Evolutionary conservation across 1,284 basidiomycete species (phyloP).

Genomic region (Ganoderma lingzhi): DNA sequence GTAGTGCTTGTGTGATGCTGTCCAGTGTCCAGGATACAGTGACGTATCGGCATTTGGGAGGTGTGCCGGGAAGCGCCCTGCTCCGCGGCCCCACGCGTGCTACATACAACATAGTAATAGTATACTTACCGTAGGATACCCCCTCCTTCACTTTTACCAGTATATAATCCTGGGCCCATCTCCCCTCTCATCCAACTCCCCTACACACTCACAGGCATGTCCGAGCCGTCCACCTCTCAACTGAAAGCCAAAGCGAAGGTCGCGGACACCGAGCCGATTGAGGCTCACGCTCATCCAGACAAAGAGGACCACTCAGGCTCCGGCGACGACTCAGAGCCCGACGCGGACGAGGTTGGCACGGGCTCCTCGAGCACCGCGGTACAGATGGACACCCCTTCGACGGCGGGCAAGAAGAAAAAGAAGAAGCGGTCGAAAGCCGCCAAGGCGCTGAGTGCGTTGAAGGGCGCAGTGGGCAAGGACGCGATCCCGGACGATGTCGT

Average conservation of each 20-base stretch:
- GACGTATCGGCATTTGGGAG: not conserved
- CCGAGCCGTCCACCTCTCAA: slow-evolving; percentile 38
- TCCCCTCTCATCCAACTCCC: not conserved
- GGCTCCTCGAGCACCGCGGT: slow-evolving; percentile 33
- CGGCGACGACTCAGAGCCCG: slow-evolving; percentile 46
- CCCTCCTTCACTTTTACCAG: not conserved
- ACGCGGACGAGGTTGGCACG: slow-evolving; percentile 37
- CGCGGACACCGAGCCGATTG: slow-evolving; percentile 45
- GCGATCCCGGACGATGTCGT: slow-evolving; percentile 67
- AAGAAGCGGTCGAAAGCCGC: slow-evolving; percentile 76
- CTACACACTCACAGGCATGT: slow-evolving; percentile 21
- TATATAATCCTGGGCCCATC: not conserved
- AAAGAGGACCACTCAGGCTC: slow-evolving; percentile 42
- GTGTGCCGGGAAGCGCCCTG: slow-evolving; percentile 26
- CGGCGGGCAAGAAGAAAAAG: slow-evolving; percentile 73
- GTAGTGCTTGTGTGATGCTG: not conserved
- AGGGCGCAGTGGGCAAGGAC: slow-evolving; percentile 45
- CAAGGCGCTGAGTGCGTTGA: slow-evolving; percentile 58
- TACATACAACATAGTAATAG: not conserved
- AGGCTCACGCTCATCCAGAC: slow-evolving; percentile 35
- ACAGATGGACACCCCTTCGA: slow-evolving; percentile 41
- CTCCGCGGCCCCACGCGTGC: slow-evolving; percentile 5
- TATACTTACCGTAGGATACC: not conserved
- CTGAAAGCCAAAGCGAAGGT: slow-evolving; percentile 50
- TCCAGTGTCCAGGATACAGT: not conserved